A percentile compares a stretch with the other conserved stretches of the same genome.
These are phyloP conservation scores for Mycogone perniciosa DNA, from an alignment of 2,329 filamentous ascomycete species.

Conservation along the genomic window DNA sequence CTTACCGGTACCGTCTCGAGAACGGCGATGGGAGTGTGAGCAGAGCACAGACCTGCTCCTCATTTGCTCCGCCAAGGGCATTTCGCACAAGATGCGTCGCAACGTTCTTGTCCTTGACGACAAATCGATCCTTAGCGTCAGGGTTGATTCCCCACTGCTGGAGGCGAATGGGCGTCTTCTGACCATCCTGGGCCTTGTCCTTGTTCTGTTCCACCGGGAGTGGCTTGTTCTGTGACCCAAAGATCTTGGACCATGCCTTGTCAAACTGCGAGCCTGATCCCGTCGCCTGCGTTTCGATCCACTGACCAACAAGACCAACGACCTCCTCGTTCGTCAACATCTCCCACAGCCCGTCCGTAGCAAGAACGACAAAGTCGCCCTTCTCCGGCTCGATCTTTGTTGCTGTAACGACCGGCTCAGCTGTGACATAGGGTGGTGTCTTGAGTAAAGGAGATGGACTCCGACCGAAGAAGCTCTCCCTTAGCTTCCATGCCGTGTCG, in stretches of 20 bases:
- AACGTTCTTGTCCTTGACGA: slow-evolving; percentile 91
- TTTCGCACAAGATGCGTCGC: slow-evolving; percentile 95
- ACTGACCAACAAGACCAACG: slow-evolving; percentile 90
- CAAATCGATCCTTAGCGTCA: slow-evolving; percentile 72
- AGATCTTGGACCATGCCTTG: slow-evolving; percentile 59
- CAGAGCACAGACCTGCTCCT: slow-evolving; percentile 87
- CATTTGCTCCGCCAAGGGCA: slow-evolving; percentile 85
- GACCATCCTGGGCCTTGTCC: slow-evolving; percentile 51
- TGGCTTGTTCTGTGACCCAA: slow-evolving; percentile 44
- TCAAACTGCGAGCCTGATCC: slow-evolving; percentile 59
- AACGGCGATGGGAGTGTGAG: slow-evolving; percentile 88
- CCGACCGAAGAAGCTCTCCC: slow-evolving; percentile 80
- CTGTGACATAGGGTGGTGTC: slow-evolving; percentile 94
- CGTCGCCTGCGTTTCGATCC: slow-evolving; percentile 73
- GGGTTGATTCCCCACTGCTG: slow-evolving; percentile 83
- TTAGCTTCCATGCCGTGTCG: slow-evolving; percentile 76
- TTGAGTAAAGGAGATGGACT: slow-evolving; percentile 70
- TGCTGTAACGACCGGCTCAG: slow-evolving; percentile 89
- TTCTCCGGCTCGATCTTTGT: slow-evolving; percentile 84
- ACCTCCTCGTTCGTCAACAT: slow-evolving; percentile 99
- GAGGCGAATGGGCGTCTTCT: slow-evolving; percentile 81
- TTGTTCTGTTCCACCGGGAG: slow-evolving; percentile 70
- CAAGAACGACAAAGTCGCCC: slow-evolving; percentile 93
- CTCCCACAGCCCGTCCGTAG: slow-evolving; percentile 96
- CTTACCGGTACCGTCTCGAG: slow-evolving; percentile 78